These are phyloP conservation scores for Acidomyces sp. DNA, from an alignment of 495 filamentous ascomycete genomes.

Conservation along the genomic window DNA sequence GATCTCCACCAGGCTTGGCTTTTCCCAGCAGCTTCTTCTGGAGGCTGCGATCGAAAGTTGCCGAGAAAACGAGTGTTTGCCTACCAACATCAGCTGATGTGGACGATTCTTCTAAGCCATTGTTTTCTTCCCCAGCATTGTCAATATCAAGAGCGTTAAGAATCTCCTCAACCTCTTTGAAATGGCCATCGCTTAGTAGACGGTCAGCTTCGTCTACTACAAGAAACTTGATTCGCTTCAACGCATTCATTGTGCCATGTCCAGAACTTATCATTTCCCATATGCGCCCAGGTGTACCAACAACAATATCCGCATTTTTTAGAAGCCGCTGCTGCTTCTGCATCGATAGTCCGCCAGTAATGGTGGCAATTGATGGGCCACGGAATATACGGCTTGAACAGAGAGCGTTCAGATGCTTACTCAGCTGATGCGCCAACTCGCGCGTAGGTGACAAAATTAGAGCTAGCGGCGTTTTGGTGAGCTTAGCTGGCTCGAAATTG, in stretches of 20 bases:
- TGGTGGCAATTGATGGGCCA: conserved; percentile 55
- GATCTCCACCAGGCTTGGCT: conserved; percentile 40
- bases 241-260: conserved; percentile 44
- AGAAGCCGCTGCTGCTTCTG: conserved; percentile 85
- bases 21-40: conserved; percentile 84
- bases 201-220: conserved; percentile 94
- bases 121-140: conserved; percentile 27
- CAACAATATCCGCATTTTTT: conserved; percentile 62
- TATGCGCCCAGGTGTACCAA: conserved; percentile 82
- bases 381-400: conserved; percentile 43
- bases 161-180: conserved; percentile 84
- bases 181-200: conserved; percentile 81
- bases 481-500: conserved; percentile 17
- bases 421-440: conserved; percentile 84
- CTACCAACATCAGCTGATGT: conserved; percentile 23
- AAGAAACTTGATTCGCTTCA: conserved; percentile 62
- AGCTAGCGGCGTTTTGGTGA: conserved; percentile 47
- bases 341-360: conserved; percentile 82
- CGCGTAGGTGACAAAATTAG: conserved; percentile 85
- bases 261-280: conserved; percentile 81
- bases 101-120: not conserved
- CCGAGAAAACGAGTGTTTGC: conserved; percentile 92
- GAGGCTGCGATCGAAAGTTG: conserved; percentile 80
- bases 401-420: conserved; percentile 63
- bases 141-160: conserved; percentile 56